Evolutionary conservation across 176 grass and related monocot species (phyloP), one percentile per base, ranked within the genome.

Genomic region (Bothriochloa decipiens): DNA sequence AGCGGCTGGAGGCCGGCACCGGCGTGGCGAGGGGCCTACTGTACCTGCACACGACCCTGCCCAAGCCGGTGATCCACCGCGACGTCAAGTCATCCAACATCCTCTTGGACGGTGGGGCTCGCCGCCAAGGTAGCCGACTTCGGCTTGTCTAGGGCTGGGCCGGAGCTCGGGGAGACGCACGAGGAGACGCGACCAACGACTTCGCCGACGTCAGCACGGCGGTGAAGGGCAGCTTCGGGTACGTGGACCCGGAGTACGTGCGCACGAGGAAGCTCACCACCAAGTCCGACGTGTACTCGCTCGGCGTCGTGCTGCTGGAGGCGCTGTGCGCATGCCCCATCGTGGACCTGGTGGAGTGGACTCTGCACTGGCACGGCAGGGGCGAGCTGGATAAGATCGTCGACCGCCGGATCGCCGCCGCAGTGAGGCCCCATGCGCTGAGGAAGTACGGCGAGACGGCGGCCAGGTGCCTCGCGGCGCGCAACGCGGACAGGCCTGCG

Each of bases 151-250:
- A 79, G 22, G 74, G 60, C 42, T 20, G 67, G 85, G 5, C 80
- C 85, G 45, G 84, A 66, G 41, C 36, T 57, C 2, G 84, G 74
- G 27, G 65, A 97, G 74, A 93, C 89, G 1, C 96, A 98, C 82
- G n/a, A n/a, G n/a, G n/a, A n/a, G n/a, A n/a, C n/a, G n/a, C n/a
- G n/a, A n/a, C n/a, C n/a, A n/a, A n/a, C n/a, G n/a, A n/a, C n/a
- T n/a, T n/a, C n/a, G n/a, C n/a, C n/a, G n/a, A n/a, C n/a, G 96
- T 99, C 11, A 99, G 91, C 88, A 96, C 96, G 22, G 96, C 93
- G 1, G 96, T 99, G 2, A 99, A 96, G 90, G 96, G 96, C 6
- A 99, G 96, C 86, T 96, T 98, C 93, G 96, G 96, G 11, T 98
- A 98, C 85, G 93, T 98, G 0, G 96, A 98, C 90, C 93, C 96